Evolutionary conservation across 2,329 filamentous ascomycete genomes (phyloP), one percentile per base, ranked within the genome.

Genomic region (Podosphaera aphanis): DNA sequence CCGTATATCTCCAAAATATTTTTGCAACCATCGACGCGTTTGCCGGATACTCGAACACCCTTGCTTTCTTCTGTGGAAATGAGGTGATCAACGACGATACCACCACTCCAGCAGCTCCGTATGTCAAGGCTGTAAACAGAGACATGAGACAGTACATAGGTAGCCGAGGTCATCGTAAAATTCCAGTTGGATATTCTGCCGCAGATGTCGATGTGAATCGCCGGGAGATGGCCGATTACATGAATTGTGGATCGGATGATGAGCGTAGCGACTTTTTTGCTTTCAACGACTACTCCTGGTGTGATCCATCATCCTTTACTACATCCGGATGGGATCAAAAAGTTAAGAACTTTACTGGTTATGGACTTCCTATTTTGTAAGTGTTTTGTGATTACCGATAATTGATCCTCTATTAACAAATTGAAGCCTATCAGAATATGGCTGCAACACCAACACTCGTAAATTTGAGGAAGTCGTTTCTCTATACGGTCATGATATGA

Each of bases 401-500:
- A 46, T 13, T 33, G 8, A 16, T 13, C 11, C 33, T 29, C 23
- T 44, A 10, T 40, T 40, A 44, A 47, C 25, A 5, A 23, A 16
- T 1, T 15, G 51, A 3, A 58, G 56, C 49, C 52, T 98, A 45
- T 94, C 86, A 41, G 90, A 95, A 64, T 95, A 82, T 60, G 88
- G 88, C 49, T 98, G 88, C 67, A 84, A 60, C 63, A 79, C 73
- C 60, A 84, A 82, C 68, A 73, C 67, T 49, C 86, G 88, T 55
- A 69, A 79, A 57, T 98, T 93, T 59, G 68, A 75, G 50, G 88
- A 94, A 65, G 65, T 94, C 43, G 63, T 64, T 44, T 70, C 86
- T 36, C 69, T 98, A 48, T 95, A 94, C 77, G 73, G 67, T 63
- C 63, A 63, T 19, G 61, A 93, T 49, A 95, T 95, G 88, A 84